A percentile compares a stretch with the other conserved stretches of the same genome.
phyloP scores from a whole-genome alignment of 129 eudicot genomes.

The Apium graveolens region DNA sequence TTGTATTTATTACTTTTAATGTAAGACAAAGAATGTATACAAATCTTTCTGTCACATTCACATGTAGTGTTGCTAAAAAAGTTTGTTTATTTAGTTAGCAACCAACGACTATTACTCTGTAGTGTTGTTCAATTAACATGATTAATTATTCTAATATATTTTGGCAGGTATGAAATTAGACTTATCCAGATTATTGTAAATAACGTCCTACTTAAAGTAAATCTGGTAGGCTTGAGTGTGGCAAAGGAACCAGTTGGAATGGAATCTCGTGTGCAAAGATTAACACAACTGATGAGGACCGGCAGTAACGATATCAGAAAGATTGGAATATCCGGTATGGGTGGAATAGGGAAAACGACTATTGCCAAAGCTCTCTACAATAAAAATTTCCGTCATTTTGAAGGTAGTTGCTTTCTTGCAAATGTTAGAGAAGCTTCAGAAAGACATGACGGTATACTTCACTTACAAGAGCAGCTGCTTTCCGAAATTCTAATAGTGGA shows the following conservation, averaged over 20 bases:
- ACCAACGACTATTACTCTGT: no score
- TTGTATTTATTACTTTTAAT: no score
- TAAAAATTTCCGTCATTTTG: not conserved
- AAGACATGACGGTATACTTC: not conserved
- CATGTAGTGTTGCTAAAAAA: no score
- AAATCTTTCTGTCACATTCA: no score
- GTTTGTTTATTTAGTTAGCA: no score
- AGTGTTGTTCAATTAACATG: no score
- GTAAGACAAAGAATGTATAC: no score
- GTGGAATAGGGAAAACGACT: conserved; percentile 24
- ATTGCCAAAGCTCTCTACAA: conserved; percentile 13
- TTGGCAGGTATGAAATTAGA: conserved; percentile 9
- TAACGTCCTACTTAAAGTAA: not conserved
- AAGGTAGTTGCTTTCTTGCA: conserved; percentile 15
- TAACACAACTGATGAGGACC: no score
- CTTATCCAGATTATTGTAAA: conserved; percentile 10
- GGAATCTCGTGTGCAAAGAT: not conserved
- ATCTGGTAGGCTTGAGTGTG: not conserved
- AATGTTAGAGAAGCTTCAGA: conserved; percentile 10
- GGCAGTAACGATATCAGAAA: not conserved
- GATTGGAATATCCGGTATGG: conserved; percentile 25
- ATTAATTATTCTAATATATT: not conserved
- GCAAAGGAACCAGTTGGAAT: conserved; percentile 13
- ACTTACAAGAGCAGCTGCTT: conserved; percentile 13
- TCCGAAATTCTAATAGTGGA: not conserved